Percentiles rank a stretch among this genome's conserved stretches.
Conservation (phyloP, 139 green algal genomes). For the Diplosphaera chodatii region DNA sequence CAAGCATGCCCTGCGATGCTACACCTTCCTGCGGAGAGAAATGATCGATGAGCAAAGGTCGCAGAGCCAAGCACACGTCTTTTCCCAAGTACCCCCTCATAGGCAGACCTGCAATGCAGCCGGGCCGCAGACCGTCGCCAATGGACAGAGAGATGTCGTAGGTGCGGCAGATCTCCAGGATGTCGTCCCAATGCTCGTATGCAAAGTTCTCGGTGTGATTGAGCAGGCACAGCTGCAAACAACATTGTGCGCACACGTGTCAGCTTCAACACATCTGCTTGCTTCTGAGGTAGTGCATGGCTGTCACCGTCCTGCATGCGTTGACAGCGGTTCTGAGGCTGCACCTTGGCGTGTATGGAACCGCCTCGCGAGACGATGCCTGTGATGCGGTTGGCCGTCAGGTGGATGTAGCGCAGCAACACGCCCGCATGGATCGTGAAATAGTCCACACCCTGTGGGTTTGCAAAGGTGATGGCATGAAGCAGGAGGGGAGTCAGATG, state of each 20-base stretch:
- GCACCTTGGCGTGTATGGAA: constrained; percentile 93
- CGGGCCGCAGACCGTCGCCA: constrained; percentile 85
- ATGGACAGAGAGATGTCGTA: constrained; percentile 91
- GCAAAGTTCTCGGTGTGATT: constrained; percentile 96
- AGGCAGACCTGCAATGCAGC: constrained; percentile 70
- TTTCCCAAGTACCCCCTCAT: too few relatives aligned
- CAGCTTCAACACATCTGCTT: background rate
- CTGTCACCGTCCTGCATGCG: background rate
- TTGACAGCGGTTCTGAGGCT: background rate
- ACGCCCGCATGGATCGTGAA: constrained; percentile 97
- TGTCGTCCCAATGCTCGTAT: constrained; percentile 97
- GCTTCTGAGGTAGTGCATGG: background rate
- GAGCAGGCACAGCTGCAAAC: constrained; percentile 72
- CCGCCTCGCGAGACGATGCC: constrained; percentile 91
- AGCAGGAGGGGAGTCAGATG: too few relatives aligned
- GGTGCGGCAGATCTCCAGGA: constrained; percentile 89
- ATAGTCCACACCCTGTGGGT: constrained; percentile 95
- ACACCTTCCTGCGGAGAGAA: too few relatives aligned
- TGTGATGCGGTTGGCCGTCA: constrained; percentile 86
- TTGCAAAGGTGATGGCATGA: too few relatives aligned
- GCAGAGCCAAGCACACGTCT: too few relatives aligned
- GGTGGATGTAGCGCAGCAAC: constrained; percentile 81
- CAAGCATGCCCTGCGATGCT: too few relatives aligned
- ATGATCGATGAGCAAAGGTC: too few relatives aligned
- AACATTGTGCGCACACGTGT: background rate